Evolutionary conservation across 768 basidiomycete genomes (phyloP).

Genomic region (Pisolithus microcarpus): DNA sequence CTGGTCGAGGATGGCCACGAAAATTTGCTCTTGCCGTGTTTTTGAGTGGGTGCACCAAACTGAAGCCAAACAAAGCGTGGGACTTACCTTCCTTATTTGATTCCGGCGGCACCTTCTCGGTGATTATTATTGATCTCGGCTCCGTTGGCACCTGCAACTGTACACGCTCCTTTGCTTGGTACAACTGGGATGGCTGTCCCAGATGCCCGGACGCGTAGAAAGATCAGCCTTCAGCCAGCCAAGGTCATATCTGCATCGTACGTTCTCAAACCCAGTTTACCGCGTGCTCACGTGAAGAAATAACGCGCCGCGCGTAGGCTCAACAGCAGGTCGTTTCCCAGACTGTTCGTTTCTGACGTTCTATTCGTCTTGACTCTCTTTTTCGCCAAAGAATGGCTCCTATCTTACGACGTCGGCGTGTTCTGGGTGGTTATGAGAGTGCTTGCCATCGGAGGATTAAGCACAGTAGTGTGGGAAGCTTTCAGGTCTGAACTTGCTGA

Average conservation of each 20-base stretch:
- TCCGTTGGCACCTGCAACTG: background rate
- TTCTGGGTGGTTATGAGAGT: conserved; percentile 75
- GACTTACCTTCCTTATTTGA: conserved; percentile 17
- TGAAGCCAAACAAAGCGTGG: conserved; percentile 5
- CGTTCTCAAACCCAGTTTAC: conserved; percentile 16
- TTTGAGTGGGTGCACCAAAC: background rate
- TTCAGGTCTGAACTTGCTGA: conserved; percentile 47
- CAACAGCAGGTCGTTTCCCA: conserved; percentile 45
- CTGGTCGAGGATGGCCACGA: background rate
- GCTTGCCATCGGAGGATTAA: conserved; percentile 64
- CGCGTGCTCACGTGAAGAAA: background rate
- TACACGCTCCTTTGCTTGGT: background rate
- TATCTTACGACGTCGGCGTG: conserved; percentile 59
- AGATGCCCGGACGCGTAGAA: conserved; percentile 60
- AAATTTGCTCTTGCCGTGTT: too few species aligned
- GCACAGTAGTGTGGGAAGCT: conserved; percentile 54
- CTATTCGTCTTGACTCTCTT: conserved; percentile 57
- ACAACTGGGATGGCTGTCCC: conserved; percentile 45
- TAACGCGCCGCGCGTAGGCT: conserved; percentile 33
- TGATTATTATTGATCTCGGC: background rate
- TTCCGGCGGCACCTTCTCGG: background rate
- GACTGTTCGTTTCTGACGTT: conserved; percentile 53
- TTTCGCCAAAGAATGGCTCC: conserved; percentile 59
- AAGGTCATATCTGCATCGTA: conserved; percentile 51
- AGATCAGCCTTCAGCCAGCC: conserved; percentile 53